Base-by-base conservation (phyloP, 148 eudicot species). In the Hydrangea macrophylla region DNA sequence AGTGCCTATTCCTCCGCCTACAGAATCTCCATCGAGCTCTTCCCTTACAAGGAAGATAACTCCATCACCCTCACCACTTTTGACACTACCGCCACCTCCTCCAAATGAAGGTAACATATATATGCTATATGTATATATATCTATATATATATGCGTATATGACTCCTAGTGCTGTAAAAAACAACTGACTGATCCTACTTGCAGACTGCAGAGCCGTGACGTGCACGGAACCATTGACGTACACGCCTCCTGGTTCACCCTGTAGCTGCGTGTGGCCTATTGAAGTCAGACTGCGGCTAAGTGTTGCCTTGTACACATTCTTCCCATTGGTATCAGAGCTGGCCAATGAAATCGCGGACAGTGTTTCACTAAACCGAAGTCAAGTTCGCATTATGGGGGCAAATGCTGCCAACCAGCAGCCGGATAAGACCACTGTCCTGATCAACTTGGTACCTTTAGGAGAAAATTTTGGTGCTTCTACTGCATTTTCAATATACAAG, bases 321-420 rank as follows among this genome's bases (percentile, higher is more conserved):
- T 88, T 95, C 61, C 97, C 97, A 4, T 76, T 87, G 82, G 92
- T 91, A 11, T 70, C 96, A 11, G 82, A 83, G 72, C 84, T 95
- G 64, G 90, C 96, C 51, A 63, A 71, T 31, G 92, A 91, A 61
- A 87, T 91, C 32, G 86, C 99, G 32, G 30, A 78, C 7, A 75
- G 86, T 64, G 66, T 91, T 70, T 75, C 79, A 0, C 81, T 95
- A 8, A 79, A 89, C 48, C 86, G 61, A 71, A 83, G 86, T 74
- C 99, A 95, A 82, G 99, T 92, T 60, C 96, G 94, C 24, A 83
- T 95, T 40, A 77, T 83, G 79, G 99, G 99, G 77, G 96, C 96
- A 31, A 81, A 87, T 81, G 89, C 90, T 54, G 91, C 87, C 10
- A 77, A 66, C 53, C 87, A 89, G 63, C 85, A 87, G 71, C 84